These are phyloP conservation scores for Debaryomyces fabryi DNA, from an alignment of 1,139 yeast genomes.

Conservation along the genomic window DNA sequence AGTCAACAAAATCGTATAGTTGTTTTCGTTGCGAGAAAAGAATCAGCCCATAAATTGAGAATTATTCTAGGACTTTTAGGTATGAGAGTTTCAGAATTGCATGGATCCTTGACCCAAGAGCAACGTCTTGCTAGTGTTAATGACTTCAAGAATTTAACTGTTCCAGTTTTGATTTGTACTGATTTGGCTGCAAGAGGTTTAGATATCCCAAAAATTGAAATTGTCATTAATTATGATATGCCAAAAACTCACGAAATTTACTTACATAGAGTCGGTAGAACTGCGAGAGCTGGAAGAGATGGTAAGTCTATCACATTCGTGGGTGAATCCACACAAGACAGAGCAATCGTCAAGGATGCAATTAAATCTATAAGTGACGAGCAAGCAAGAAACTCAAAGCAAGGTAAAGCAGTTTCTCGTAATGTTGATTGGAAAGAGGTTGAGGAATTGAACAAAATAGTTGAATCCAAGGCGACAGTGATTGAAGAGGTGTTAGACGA, in stretches of 20 bases:
- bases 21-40: slow-evolving; percentile 89
- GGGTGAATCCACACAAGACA: slow-evolving; percentile 83
- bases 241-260: slow-evolving; percentile 90
- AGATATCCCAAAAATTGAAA: slow-evolving; percentile 96
- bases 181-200: slow-evolving; percentile 99
- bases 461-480: slow-evolving; percentile 59
- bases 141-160: slow-evolving; percentile 76
- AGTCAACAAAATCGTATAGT: slow-evolving; percentile 70
- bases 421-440: slow-evolving; percentile 85
- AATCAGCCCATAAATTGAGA: slow-evolving; percentile 83
- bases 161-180: slow-evolving; percentile 90
- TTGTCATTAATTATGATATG: slow-evolving; percentile 93
- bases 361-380: slow-evolving; percentile 59
- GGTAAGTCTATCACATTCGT: slow-evolving; percentile 93
- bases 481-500: slow-evolving; percentile 81
- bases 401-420: slow-evolving; percentile 73
- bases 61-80: slow-evolving; percentile 86
- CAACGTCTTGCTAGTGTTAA: slow-evolving; percentile 87
- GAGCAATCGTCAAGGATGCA: slow-evolving; percentile 86
- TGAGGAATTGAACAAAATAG: slow-evolving; percentile 62
- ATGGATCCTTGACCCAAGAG: slow-evolving; percentile 93
- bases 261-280: slow-evolving; percentile 97
- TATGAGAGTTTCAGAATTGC: slow-evolving; percentile 85
- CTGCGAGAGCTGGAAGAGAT: slow-evolving; percentile 98
- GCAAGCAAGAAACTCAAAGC: slow-evolving; percentile 38